Conservation (phyloP, 1,139 yeast species). For the Spathaspora jeffriesii region DNA sequence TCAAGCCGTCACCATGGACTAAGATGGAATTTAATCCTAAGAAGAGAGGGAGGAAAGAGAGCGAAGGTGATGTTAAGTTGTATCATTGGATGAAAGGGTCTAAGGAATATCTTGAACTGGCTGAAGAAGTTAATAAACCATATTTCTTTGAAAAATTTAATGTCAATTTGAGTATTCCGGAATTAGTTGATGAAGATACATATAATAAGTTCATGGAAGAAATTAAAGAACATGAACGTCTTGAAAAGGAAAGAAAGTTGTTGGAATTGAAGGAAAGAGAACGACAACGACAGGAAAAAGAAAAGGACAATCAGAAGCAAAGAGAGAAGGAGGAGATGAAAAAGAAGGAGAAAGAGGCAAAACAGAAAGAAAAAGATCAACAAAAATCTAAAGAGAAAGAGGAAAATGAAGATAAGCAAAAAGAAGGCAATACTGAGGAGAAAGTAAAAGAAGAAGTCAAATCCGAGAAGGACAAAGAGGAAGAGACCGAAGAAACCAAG, state of each 20-base stretch:
- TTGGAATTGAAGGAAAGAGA: constrained; percentile 23
- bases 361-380: constrained; percentile 3
- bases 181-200: constrained; percentile 63
- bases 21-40: constrained; percentile 60
- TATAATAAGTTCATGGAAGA: constrained; percentile 52
- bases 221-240: constrained; percentile 30
- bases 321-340: constrained; percentile 6
- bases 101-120: constrained; percentile 44
- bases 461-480: constrained; percentile 1
- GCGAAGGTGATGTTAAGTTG: constrained; percentile 47
- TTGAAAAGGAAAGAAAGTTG: constrained; percentile 14
- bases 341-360: constrained; percentile 1
- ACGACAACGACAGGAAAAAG: constrained; percentile 15
- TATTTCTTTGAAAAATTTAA: constrained; percentile 79
- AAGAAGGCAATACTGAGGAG: constrained; percentile 7
- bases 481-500: not conserved
- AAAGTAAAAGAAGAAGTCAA: constrained; percentile 1
- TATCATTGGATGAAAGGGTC: constrained; percentile 91
- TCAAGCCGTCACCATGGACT: constrained; percentile 85
- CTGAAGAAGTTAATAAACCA: constrained; percentile 46
- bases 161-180: constrained; percentile 69
- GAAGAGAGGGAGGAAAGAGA: constrained; percentile 39
- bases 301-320: constrained; percentile 8
- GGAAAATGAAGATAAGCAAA: constrained; percentile 3
- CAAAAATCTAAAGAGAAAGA: no score